A percentile compares a stretch with the other conserved stretches of the same genome.
These are phyloP conservation scores for Tetracladium setigerum DNA, from an alignment of 495 filamentous ascomycete genomes.

Conservation along the genomic window DNA sequence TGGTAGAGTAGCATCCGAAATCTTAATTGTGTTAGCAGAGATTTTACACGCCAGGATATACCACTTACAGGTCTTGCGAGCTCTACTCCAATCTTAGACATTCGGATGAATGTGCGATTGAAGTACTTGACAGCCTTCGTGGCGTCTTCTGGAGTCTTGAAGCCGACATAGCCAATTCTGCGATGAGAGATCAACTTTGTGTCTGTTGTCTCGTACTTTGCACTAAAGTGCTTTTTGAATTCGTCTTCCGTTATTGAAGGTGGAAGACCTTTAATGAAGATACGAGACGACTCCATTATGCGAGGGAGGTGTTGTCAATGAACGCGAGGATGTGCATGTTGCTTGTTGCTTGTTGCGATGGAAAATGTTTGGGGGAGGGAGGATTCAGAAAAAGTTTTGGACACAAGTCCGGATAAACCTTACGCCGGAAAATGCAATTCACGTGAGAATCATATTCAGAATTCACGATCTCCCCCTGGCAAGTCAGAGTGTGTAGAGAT, in stretches of 20 bases:
- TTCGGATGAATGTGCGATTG: constrained; percentile 88
- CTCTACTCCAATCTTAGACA: constrained; percentile 93
- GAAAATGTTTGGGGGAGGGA: background rate
- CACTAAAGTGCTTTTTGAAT: constrained; percentile 78
- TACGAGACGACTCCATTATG: constrained; percentile 59
- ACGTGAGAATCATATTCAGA: too few species aligned
- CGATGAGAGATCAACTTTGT: constrained; percentile 80
- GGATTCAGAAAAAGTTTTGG: background rate
- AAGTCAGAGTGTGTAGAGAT: too few species aligned
- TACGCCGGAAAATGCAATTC: too few species aligned
- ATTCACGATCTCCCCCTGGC: too few species aligned
- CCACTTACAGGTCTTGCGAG: constrained; percentile 72
- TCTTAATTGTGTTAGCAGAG: constrained; percentile 9
- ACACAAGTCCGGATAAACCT: background rate
- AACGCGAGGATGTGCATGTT: constrained; percentile 12
- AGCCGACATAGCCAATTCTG: constrained; percentile 93
- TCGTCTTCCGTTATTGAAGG: constrained; percentile 67
- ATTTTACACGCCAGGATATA: background rate
- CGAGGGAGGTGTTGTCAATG: background rate
- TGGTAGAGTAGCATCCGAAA: constrained; percentile 22
- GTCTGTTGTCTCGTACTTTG: constrained; percentile 71
- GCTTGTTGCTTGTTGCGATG: too few species aligned
- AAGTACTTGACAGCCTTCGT: constrained; percentile 82
- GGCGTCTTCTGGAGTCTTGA: constrained; percentile 75
- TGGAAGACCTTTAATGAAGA: constrained; percentile 85